A percentile compares a stretch with the other conserved stretches of the same genome.
These are phyloP conservation scores for Fusarium bulbicola DNA, from an alignment of 2,329 filamentous ascomycete species.

Conservation along the genomic window DNA sequence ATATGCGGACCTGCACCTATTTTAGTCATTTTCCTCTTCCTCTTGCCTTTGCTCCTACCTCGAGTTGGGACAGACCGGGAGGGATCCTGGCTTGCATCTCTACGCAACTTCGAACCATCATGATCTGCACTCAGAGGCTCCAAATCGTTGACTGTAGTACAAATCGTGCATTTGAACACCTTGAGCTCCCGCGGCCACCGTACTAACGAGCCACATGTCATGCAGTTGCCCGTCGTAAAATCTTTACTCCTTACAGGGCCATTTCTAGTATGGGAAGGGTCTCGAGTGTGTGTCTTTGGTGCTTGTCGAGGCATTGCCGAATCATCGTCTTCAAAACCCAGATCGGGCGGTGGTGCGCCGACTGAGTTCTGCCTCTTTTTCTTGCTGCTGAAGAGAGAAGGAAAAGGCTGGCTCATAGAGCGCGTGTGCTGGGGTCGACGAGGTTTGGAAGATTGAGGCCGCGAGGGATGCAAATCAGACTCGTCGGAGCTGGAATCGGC, in stretches of 20 bases:
- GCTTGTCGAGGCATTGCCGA: conserved; percentile 38
- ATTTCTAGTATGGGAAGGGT: conserved; percentile 43
- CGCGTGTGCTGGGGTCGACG: conserved; percentile 49
- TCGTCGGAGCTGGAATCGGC: conserved; percentile 57
- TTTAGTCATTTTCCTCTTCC: conserved; percentile 10
- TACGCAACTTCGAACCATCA: conserved; percentile 32
- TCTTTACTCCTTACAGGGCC: conserved; percentile 58
- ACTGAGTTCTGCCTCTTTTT: conserved; percentile 62
- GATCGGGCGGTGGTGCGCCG: conserved; percentile 46
- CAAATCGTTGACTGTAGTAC: conserved; percentile 85
- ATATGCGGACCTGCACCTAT: conserved; percentile 41
- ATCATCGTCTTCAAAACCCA: conserved; percentile 45
- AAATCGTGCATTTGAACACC: conserved; percentile 84
- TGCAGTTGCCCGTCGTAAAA: conserved; percentile 77
- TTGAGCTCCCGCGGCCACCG: conserved; percentile 79
- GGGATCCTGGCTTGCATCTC: conserved; percentile 34
- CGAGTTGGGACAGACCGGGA: conserved; percentile 19
- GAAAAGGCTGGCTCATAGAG: conserved; percentile 84
- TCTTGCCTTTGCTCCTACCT: conserved; percentile 17
- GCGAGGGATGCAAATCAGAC: conserved; percentile 49
- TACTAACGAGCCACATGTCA: conserved; percentile 84
- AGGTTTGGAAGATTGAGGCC: conserved; percentile 33
- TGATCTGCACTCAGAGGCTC: conserved; percentile 38
- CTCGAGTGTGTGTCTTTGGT: conserved; percentile 41
- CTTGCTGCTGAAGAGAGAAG: conserved; percentile 71